Conservation (phyloP, 805 yeast species). For the Starmerella bombi region DNA sequence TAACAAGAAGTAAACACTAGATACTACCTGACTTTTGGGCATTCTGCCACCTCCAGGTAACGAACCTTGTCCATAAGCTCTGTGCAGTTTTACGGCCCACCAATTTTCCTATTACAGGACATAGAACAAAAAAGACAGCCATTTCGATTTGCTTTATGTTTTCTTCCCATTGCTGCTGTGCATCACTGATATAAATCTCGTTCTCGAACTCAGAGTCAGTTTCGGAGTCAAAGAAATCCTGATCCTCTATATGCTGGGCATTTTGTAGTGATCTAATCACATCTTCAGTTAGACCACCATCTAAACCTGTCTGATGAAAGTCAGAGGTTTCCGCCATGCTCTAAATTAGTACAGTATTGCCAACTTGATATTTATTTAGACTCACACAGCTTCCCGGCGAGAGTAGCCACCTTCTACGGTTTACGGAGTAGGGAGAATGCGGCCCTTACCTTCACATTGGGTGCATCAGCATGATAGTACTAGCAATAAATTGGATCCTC, state of each 20-base stretch:
- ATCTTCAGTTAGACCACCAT: conserved; percentile 1
- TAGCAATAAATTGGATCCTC: too few species aligned
- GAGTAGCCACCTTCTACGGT: too few species aligned
- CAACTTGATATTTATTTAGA: too few species aligned
- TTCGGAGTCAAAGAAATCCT: conserved; percentile 7
- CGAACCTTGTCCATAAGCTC: conserved; percentile 18
- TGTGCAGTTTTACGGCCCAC: conserved; percentile 47
- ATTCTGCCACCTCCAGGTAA: conserved; percentile 17
- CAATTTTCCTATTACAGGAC: conserved; percentile 56
- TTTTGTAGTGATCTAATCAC: background rate
- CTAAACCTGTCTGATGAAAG: background rate
- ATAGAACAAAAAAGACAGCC: conserved; percentile 40
- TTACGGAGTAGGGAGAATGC: too few species aligned
- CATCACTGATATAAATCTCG: conserved; percentile 27
- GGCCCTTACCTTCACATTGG: too few species aligned
- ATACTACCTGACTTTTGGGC: background rate
- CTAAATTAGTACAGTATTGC: too few species aligned
- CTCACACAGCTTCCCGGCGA: too few species aligned
- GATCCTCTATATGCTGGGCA: background rate
- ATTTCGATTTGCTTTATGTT: conserved; percentile 44
- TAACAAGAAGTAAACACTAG: background rate
- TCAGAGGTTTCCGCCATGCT: too few species aligned
- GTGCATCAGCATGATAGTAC: too few species aligned
- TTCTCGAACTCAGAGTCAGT: conserved; percentile 16
- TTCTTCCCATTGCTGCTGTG: conserved; percentile 67